These are phyloP conservation scores for Phoma herbarum DNA, from an alignment of 2,329 filamentous ascomycete species.

Conservation along the genomic window DNA sequence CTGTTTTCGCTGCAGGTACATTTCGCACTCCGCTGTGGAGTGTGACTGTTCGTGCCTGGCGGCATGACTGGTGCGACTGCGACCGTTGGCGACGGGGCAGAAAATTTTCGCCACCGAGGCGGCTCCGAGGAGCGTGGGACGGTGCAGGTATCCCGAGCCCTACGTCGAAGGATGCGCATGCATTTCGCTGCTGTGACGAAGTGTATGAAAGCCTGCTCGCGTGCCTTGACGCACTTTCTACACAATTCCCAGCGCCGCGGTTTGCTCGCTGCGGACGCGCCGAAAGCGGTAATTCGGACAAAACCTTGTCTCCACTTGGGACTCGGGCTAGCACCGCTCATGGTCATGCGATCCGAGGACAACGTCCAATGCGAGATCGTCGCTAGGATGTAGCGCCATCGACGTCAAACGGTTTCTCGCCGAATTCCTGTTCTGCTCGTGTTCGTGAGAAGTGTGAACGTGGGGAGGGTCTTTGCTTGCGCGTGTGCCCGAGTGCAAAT, in stretches of 20 bases:
- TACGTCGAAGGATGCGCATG: background rate
- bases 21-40: background rate
- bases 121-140: constrained; percentile 1
- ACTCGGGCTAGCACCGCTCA: constrained; percentile 12
- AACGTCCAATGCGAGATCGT: constrained; percentile 26
- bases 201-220: constrained; percentile 6
- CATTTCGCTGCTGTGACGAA: background rate
- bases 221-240: constrained; percentile 2
- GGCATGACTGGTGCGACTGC: constrained; percentile 5
- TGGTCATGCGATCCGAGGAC: constrained; percentile 32
- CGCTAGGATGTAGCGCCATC: constrained; percentile 21
- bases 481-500: constrained; percentile 30
- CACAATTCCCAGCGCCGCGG: constrained; percentile 15
- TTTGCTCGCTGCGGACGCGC: background rate
- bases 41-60: background rate
- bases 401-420: constrained; percentile 22
- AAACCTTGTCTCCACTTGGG: constrained; percentile 9
- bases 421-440: constrained; percentile 7
- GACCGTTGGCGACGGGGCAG: background rate
- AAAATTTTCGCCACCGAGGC: constrained; percentile 19
- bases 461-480: constrained; percentile 22
- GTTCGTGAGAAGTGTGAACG: constrained; percentile 8
- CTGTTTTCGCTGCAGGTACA: constrained; percentile 12
- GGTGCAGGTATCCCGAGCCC: background rate
- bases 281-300: constrained; percentile 13